These are phyloP conservation scores for Fomitopsis betulina DNA, from an alignment of 1,284 basidiomycete genomes.

Conservation along the genomic window DNA sequence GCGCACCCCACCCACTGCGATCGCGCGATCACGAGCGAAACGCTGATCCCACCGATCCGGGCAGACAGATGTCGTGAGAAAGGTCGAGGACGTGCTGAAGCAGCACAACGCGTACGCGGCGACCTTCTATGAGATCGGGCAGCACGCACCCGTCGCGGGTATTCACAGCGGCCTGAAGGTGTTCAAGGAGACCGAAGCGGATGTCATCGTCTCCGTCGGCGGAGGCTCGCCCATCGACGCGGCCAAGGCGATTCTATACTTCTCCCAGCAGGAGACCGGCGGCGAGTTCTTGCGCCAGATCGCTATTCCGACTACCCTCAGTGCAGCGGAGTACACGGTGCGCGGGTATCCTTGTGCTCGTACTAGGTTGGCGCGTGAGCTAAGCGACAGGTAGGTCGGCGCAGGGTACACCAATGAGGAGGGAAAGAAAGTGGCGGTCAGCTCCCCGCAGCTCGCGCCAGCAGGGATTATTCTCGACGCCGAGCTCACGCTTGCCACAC, in stretches of 20 bases:
- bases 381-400: constrained; percentile 32
- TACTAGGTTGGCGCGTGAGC: background rate
- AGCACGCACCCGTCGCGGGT: constrained; percentile 71
- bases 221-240: constrained; percentile 82
- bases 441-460: constrained; percentile 51
- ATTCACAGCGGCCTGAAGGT: constrained; percentile 59
- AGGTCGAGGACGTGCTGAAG: constrained; percentile 53
- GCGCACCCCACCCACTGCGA: background rate
- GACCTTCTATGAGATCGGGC: constrained; percentile 73
- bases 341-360: constrained; percentile 12
- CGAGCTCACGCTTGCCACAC: constrained; percentile 68
- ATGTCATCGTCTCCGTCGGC: constrained; percentile 70
- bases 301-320: constrained; percentile 79
- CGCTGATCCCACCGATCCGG: background rate
- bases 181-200: constrained; percentile 53
- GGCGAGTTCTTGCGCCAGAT: constrained; percentile 49
- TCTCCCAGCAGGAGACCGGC: constrained; percentile 50
- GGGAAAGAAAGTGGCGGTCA: constrained; percentile 61
- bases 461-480: constrained; percentile 77
- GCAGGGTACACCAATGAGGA: constrained; percentile 75
- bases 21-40: background rate
- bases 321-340: constrained; percentile 75
- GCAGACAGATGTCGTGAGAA: constrained; percentile 63
- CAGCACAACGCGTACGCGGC: constrained; percentile 53
- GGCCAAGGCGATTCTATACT: constrained; percentile 65